Evolutionary conservation across 1,284 basidiomycete genomes (phyloP).

Genomic region (Cutaneotrichosporon sp.): DNA sequence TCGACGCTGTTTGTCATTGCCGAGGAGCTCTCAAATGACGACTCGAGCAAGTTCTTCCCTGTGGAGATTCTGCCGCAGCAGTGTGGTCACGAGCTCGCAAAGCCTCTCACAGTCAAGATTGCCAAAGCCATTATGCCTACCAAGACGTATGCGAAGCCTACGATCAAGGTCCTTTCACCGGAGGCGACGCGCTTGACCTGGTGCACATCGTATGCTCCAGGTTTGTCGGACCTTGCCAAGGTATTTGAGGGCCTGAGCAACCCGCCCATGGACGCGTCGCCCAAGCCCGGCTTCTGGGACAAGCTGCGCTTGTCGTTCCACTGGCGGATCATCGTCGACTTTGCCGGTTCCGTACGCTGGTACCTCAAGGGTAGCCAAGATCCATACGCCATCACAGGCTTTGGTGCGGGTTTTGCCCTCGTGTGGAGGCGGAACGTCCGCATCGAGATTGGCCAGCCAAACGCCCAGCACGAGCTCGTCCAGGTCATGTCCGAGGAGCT

Average conservation of each 20-base stretch:
- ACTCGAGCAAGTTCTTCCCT: constrained; percentile 67
- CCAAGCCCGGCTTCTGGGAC: constrained; percentile 90
- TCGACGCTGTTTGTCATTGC: constrained; percentile 78
- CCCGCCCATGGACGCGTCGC: constrained; percentile 78
- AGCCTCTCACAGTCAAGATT: constrained; percentile 61
- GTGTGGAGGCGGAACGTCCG: constrained; percentile 75
- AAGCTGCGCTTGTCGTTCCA: constrained; percentile 81
- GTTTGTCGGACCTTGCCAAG: constrained; percentile 79
- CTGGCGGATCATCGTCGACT: constrained; percentile 69
- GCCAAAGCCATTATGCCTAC: constrained; percentile 94
- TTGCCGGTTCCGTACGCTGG: constrained; percentile 68
- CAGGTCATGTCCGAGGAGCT: constrained; percentile 79
- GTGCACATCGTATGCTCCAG: constrained; percentile 83
- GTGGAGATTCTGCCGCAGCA: constrained; percentile 59
- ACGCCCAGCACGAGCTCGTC: constrained; percentile 70
- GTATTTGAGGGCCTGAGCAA: constrained; percentile 77
- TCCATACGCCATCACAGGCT: constrained; percentile 68
- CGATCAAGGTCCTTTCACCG: constrained; percentile 61
- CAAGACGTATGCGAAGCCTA: constrained; percentile 81
- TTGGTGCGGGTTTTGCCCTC: constrained; percentile 83
- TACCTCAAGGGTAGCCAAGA: constrained; percentile 82
- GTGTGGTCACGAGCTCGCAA: constrained; percentile 55
- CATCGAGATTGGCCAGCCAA: constrained; percentile 67
- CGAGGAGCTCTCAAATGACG: constrained; percentile 68
- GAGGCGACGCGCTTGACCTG: constrained; percentile 74